phyloP scores from a whole-genome alignment of 1,284 basidiomycete genomes.

The Ustilago sp. region DNA sequence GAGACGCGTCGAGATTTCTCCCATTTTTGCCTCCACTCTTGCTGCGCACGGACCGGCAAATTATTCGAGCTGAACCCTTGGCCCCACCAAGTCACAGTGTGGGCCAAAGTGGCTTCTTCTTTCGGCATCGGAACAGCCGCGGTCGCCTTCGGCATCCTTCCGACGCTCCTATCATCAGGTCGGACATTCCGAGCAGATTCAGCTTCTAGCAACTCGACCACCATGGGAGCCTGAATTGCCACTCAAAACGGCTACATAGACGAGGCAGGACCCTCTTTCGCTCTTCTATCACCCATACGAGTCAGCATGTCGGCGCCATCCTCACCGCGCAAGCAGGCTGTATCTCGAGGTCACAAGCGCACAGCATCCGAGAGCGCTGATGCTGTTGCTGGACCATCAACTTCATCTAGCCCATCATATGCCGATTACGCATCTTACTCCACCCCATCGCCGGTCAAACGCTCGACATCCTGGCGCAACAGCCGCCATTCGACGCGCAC shows the following conservation, averaged over 20 bases:
- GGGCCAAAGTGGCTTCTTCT: not conserved
- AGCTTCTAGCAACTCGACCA: not conserved
- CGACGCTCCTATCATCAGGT: not conserved
- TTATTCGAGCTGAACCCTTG: not conserved
- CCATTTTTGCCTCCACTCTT: not conserved
- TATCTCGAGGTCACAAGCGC: slow-evolving; percentile 23
- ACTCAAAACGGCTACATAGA: not conserved
- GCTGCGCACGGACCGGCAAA: not conserved
- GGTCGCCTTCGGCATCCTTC: not conserved
- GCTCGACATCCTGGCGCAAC: slow-evolving; percentile 14
- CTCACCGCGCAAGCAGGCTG: slow-evolving; percentile 16
- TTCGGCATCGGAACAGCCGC: slow-evolving; percentile 4
- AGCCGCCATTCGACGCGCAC: slow-evolving; percentile 21
- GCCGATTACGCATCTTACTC: slow-evolving; percentile 15
- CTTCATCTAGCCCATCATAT: slow-evolving; percentile 6
- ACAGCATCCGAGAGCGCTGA: slow-evolving; percentile 10
- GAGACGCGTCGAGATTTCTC: slow-evolving; percentile 1
- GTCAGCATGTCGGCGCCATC: slow-evolving; percentile 19
- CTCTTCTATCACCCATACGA: not conserved
- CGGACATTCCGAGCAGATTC: not conserved
- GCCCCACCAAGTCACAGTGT: not conserved
- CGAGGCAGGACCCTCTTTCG: not conserved
- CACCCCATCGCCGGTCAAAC: slow-evolving; percentile 22
- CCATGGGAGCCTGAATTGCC: slow-evolving; percentile 5
- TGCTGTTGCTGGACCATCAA: not conserved